Base-by-base conservation (phyloP, 1,139 yeast genomes). In the Diutina rugosa region DNA sequence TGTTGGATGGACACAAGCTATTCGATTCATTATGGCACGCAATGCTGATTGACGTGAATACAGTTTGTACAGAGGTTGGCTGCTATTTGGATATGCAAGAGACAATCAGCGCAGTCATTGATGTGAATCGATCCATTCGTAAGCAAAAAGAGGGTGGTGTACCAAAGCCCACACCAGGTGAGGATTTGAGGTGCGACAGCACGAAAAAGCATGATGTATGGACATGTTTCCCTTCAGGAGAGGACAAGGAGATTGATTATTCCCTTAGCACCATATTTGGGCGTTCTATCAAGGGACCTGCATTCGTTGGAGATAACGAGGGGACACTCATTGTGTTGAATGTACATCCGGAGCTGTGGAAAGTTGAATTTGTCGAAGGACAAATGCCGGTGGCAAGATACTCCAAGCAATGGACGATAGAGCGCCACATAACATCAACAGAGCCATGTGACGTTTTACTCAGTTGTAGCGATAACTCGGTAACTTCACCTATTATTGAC, bases 11-110 rank as follows among this genome's bases (percentile, higher is more conserved):
- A n/a, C 98, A 91, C 68, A 85, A 85, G 64, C 80, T 95, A n/a
- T 95, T 90, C 69, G 97, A 90, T 65, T 85, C 97, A 0, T 84
- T 86, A 61, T 93, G 98, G 98, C 96, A 91, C 62, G 83, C 93
- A 29, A 86, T 95, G 90, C 81, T 97, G 1, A 82, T 93, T 56
- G 98, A 93, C 66, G 77, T 90, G 30, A 70, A 72, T n/a, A 85
- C 93, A 0, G 73, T 71, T 28, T 84, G 90, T 60, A 64, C 58
- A 30, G 61, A 59, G 6, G 46, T 28, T 26, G 56, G 58, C 3
- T 87, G 95, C 62, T 69, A 70, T 44, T 78, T 80, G 63, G 69
- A 73, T 29, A 79, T 93, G 81, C 73, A 77, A 35, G 96, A 89
- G 64, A 72, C 80, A n/a, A 82, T 93, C 28, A 86, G 85, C 61